phyloP scores from a whole-genome alignment of 352 stramenopile species.

The Phytopythium aichiense region DNA sequence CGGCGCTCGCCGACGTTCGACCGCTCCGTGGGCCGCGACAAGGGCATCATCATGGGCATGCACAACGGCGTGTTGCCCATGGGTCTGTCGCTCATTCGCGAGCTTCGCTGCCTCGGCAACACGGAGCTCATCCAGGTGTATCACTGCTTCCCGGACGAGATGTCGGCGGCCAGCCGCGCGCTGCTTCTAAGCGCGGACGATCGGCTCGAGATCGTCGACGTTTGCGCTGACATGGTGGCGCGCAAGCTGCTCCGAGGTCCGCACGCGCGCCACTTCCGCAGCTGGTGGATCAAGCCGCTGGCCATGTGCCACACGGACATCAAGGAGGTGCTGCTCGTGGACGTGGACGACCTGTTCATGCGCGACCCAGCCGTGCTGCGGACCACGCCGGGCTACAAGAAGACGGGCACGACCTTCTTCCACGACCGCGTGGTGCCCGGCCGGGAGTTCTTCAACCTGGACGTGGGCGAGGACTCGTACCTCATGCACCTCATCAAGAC shows the following conservation, averaged over 20 bases:
- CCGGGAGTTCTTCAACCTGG: conserved; percentile 23
- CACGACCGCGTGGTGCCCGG: conserved; percentile 28
- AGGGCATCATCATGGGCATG: conserved; percentile 31
- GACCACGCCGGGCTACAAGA: conserved; percentile 24
- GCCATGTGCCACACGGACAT: conserved; percentile 30
- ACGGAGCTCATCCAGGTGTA: conserved; percentile 10
- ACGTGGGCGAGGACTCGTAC: conserved; percentile 22
- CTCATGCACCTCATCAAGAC: conserved; percentile 35
- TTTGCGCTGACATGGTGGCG: conserved; percentile 23
- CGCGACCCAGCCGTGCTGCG: conserved; percentile 35
- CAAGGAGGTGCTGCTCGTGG: conserved; percentile 29
- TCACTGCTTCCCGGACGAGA: conserved; percentile 22
- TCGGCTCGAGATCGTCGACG: conserved; percentile 30
- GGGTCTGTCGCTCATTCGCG: conserved; percentile 28
- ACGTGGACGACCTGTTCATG: conserved; percentile 48
- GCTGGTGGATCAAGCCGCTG: conserved; percentile 38
- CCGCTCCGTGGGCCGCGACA: conserved; percentile 10
- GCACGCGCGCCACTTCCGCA: conserved; percentile 22
- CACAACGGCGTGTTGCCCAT: conserved; percentile 22
- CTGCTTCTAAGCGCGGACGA: conserved; percentile 15
- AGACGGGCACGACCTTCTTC: conserved; percentile 40
- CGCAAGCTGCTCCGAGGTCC: conserved; percentile 14
- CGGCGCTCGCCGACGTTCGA: conserved; percentile 15
- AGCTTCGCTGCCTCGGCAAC: conserved; percentile 21
- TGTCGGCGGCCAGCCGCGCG: conserved; percentile 12